phyloP scores from a whole-genome alignment of 2,329 filamentous ascomycete genomes.

The Chrysoporthe austroafricana region DNA sequence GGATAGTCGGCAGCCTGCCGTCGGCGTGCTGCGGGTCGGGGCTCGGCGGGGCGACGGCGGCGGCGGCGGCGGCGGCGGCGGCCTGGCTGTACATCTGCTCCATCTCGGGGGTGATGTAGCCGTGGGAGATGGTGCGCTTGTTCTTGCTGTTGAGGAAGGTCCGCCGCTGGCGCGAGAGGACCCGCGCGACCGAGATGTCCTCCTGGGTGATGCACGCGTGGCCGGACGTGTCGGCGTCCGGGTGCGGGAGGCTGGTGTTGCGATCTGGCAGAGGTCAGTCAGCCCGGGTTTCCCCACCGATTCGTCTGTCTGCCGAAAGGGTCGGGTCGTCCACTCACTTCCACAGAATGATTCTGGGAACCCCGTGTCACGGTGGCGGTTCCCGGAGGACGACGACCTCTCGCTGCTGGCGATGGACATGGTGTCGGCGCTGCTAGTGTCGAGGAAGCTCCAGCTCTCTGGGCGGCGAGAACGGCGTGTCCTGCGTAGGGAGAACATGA shows the following conservation, averaged over 20 bases:
- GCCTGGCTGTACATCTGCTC: constrained; percentile 40
- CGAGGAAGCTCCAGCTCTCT: constrained; percentile 22
- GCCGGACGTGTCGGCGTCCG: constrained; percentile 61
- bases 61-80: constrained; percentile 32
- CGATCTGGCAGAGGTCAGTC: constrained; percentile 40
- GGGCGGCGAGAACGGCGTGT: constrained; percentile 21
- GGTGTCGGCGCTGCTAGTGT: constrained; percentile 21
- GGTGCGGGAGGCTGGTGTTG: constrained; percentile 66
- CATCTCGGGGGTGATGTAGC: constrained; percentile 45
- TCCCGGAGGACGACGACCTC: constrained; percentile 28
- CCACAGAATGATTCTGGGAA: constrained; percentile 56
- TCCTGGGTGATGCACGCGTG: constrained; percentile 60
- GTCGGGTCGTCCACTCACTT: constrained; percentile 40
- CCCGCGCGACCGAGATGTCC: constrained; percentile 51
- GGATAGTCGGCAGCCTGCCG: constrained; percentile 29
- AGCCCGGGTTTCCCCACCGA: neutral
- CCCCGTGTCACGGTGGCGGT: constrained; percentile 47
- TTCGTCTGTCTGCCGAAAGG: neutral
- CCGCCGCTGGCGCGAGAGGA: constrained; percentile 48
- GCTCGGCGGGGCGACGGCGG: constrained; percentile 21
- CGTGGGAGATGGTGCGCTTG: constrained; percentile 52
- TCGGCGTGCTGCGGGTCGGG: neutral
- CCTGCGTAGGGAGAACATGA: constrained; percentile 27
- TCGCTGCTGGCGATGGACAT: constrained; percentile 27
- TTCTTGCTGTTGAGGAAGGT: constrained; percentile 52